Evolutionary conservation across 331 rosid genomes (phyloP), one percentile per base, ranked within the genome.

Genomic region (Quercus lobata): DNA sequence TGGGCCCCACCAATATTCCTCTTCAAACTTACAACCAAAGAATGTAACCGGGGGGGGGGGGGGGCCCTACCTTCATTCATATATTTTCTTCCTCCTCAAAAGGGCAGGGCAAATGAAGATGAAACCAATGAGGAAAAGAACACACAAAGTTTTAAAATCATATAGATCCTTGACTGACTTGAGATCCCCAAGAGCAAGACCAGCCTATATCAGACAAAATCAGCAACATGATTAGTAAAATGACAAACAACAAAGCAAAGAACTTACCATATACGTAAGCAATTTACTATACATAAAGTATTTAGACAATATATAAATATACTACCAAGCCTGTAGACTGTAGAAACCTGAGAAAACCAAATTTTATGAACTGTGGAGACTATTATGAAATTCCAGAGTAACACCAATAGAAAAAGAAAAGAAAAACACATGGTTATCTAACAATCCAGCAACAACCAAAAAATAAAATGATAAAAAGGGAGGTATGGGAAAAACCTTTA

Each of bases 161-260:
- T 93, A 96, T 68, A 96, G 90, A 77, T 96, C 99, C 89, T 88
- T 96, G 78, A 96, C 88, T 19, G 99, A 96, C 82, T 90, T 91
- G 30, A 96, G 92, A 88, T 96, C 99, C 75, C 98, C 99, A 12
- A 96, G 97, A 65, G 99, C 97, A 85, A 92, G 99, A 74, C 99
- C 99, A 83, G 99, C 99, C 99, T 96, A 83, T 37, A 34, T 46
- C 53, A 68, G 30, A 44, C 18, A 25, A 69, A 77, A 78, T 83
- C 75, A 80, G 69, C 75, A 76, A 79, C 30, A 34, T 76, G 27
- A 78, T 27, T 57, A 75, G 65, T 18, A 74, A 25, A 53, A 32
- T 53, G 7, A 78, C 49, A 70, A 6, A 56, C 44, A 18, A 14
- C 77, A 27, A n/a, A 44, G 44, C 15, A 44, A 73, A 27, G 17